Conservation (phyloP, 805 yeast species). For the Ogataea nakhonphanomensis region DNA sequence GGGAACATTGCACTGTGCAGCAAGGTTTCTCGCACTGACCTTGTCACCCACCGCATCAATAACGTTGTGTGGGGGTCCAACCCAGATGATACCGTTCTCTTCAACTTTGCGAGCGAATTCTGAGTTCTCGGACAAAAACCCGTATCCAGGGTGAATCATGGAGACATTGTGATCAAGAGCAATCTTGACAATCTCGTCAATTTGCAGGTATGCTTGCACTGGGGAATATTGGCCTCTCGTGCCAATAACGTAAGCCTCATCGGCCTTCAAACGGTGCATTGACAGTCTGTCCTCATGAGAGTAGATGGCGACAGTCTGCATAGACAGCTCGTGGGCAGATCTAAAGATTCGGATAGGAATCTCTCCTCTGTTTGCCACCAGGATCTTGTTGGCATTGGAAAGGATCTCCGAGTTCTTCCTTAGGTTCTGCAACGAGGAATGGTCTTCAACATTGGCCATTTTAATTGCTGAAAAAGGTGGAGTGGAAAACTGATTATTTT, state of each 20-base stretch:
- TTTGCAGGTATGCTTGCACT: constrained; percentile 92
- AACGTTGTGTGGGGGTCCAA: constrained; percentile 85
- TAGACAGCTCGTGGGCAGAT: constrained; percentile 94
- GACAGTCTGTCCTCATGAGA: constrained; percentile 94
- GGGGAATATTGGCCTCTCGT: constrained; percentile 87
- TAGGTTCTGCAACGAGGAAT: constrained; percentile 33
- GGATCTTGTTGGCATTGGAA: constrained; percentile 55
- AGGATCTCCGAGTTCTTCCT: constrained; percentile 44
- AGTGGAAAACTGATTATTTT: constrained; percentile 1
- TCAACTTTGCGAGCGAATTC: constrained; percentile 91
- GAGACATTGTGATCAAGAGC: constrained; percentile 75
- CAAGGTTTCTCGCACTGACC: constrained; percentile 89
- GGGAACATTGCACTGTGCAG: constrained; percentile 79
- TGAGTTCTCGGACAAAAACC: constrained; percentile 45
- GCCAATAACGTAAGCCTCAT: constrained; percentile 91
- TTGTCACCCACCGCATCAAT: constrained; percentile 96
- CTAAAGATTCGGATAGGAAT: constrained; percentile 88
- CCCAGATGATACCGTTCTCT: constrained; percentile 90
- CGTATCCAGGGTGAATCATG: constrained; percentile 93
- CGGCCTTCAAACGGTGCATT: constrained; percentile 93
- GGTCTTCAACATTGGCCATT: constrained; percentile 33
- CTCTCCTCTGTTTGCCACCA: constrained; percentile 84
- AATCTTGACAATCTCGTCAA: constrained; percentile 88
- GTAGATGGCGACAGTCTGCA: constrained; percentile 96
- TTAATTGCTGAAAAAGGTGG: constrained; percentile 1